Evolutionary conservation across 768 basidiomycete species (phyloP).

Genomic region (Lentinula guzmanii): DNA sequence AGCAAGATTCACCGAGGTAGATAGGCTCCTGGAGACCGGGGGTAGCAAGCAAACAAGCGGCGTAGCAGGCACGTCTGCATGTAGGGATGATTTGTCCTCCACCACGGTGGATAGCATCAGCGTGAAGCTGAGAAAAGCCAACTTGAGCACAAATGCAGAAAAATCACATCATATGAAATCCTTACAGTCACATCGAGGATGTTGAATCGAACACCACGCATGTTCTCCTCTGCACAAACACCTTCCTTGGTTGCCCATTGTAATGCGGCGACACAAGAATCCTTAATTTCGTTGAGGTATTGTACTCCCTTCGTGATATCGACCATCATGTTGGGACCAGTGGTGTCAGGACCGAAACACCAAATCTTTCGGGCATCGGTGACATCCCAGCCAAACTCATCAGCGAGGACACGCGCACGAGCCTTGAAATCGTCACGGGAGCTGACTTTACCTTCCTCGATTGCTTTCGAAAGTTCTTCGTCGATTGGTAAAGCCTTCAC

Average conservation of each 20-base stretch:
- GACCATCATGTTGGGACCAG: slow-evolving; percentile 93
- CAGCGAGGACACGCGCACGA: slow-evolving; percentile 92
- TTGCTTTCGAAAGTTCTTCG: slow-evolving; percentile 90
- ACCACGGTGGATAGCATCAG: slow-evolving; percentile 99
- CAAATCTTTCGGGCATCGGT: slow-evolving; percentile 99
- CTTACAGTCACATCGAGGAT: slow-evolving; percentile 90
- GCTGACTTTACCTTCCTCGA: slow-evolving; percentile 80
- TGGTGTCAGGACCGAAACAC: slow-evolving; percentile 99
- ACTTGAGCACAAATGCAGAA: neutral
- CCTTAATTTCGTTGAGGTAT: slow-evolving; percentile 99
- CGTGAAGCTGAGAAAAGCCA: slow-evolving; percentile 60
- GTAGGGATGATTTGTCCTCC: slow-evolving; percentile 98
- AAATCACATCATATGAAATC: neutral
- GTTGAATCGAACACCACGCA: slow-evolving; percentile 98
- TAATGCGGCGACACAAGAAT: slow-evolving; percentile 98
- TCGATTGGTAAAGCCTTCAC: slow-evolving; percentile 90
- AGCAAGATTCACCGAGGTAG: slow-evolving; percentile 64
- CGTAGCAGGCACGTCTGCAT: slow-evolving; percentile 93
- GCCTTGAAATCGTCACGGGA: slow-evolving; percentile 97
- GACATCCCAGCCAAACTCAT: slow-evolving; percentile 97
- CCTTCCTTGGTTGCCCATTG: slow-evolving; percentile 99
- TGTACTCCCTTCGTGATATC: slow-evolving; percentile 99
- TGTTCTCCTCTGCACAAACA: slow-evolving; percentile 94
- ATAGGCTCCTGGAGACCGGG: slow-evolving; percentile 95
- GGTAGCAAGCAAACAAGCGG: slow-evolving; percentile 86